Base-by-base conservation (phyloP, 331 rosid species). In the Malus hybrid region DNA sequence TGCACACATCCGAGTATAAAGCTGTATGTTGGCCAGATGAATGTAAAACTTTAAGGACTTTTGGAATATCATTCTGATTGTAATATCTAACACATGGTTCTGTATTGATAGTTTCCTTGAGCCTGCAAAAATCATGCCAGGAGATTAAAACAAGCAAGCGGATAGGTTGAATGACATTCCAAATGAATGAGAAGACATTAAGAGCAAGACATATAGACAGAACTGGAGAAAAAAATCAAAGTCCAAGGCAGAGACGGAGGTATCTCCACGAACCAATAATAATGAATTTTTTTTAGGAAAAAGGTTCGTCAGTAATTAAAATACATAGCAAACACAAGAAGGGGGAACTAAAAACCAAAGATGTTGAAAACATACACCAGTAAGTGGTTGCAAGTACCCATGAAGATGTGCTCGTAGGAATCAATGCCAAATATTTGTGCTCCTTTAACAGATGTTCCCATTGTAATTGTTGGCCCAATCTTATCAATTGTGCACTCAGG, bases 351-450 rank as follows among this genome's bases (percentile, higher is more conserved):
- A 81, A 60, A 59, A 69, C 76, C 60, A 78, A 76, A 80, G 87
- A 82, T 80, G 72, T 44, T 80, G 84, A 82, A 67, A 76, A 90
- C 97, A 80, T 95, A 95, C 97, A 95, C 97, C 80, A 95, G 81
- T 77, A 95, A 83, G 91, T 95, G 97, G 83, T 86, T 60, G 70
- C 97, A 95, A 76, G 91, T 83, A 80, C 92, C 97, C 88, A 95
- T 67, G 89, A 95, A 95, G 85, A 89, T 83, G 56, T 87, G 93
- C 83, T 87, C 97, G 74, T 84, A 88, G 31, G 82, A 74, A 88
- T 95, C 99, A 64, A 52, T 85, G 76, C 97, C 97, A 79, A 92
- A 89, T 81, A 87, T 80, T 82, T 85, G 93, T 73, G 93, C 96
- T 77, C 99, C 99, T 83, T 85, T 91, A 74, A 95, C 87, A 39